These are phyloP conservation scores for Closterium sp. DNA, from an alignment of 139 green algal species.

Conservation along the genomic window DNA sequence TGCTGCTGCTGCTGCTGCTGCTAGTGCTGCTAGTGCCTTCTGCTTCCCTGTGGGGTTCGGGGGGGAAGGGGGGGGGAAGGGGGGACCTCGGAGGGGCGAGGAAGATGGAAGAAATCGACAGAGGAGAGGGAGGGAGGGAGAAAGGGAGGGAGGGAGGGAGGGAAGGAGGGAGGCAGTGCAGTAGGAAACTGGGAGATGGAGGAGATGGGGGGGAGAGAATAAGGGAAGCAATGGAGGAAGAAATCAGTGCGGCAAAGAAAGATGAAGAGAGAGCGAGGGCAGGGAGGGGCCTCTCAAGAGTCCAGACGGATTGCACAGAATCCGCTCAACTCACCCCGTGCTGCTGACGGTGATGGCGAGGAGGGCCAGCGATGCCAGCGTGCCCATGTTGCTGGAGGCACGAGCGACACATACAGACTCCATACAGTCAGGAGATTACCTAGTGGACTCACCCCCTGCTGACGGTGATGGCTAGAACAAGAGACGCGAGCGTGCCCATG, in stretches of 20 bases:
- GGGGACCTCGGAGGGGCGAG: too few species aligned
- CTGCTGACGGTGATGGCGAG: background rate
- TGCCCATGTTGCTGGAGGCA: background rate
- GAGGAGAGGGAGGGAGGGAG: background rate
- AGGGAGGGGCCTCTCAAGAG: background rate
- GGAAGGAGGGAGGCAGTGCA: too few species aligned
- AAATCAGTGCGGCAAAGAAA: too few species aligned
- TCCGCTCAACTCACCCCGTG: background rate
- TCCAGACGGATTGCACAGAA: background rate
- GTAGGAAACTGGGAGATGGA: too few species aligned
- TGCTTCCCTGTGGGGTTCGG: too few species aligned
- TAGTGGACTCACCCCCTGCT: conserved; percentile 21
- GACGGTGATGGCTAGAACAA: conserved; percentile 40
- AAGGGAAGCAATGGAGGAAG: too few species aligned
- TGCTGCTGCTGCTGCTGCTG: background rate
- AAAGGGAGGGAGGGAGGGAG: background rate
- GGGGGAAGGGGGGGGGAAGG: too few species aligned
- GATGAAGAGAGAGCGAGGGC: too few species aligned
- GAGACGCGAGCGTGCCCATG: conserved; percentile 43
- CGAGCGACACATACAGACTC: background rate
- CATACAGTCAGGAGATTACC: too few species aligned
- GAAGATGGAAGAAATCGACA: background rate
- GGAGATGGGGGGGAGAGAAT: too few species aligned
- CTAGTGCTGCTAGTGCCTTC: too few species aligned
- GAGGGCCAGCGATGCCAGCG: background rate